Conservation (phyloP, 2,329 filamentous ascomycete genomes). For the Ophiostoma populinum region DNA sequence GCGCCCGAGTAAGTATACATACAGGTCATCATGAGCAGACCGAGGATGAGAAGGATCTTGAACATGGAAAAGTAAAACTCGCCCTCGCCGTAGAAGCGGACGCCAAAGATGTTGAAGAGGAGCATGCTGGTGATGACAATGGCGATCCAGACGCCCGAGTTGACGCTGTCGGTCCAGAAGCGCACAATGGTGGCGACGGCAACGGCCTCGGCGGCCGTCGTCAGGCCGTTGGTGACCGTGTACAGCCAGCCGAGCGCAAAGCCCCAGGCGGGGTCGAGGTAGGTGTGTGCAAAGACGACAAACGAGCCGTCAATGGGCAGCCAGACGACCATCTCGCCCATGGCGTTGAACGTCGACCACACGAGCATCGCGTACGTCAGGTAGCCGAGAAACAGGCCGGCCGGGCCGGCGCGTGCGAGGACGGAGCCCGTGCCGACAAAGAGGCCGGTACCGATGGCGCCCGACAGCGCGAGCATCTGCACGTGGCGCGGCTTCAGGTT, state of each 20-base stretch:
- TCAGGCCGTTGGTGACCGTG: too few relatives aligned
- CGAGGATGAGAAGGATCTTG: slow-evolving; percentile 30
- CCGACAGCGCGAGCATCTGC: too few relatives aligned
- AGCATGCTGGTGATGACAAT: slow-evolving; percentile 20
- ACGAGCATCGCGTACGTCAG: slow-evolving; percentile 39
- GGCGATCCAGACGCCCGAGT: slow-evolving; percentile 22
- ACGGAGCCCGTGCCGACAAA: slow-evolving; percentile 52
- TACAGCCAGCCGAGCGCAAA: slow-evolving; percentile 39
- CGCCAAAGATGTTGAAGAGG: slow-evolving; percentile 16
- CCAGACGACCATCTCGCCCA: slow-evolving; percentile 41
- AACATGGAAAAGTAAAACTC: slow-evolving; percentile 14
- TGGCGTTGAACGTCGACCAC: slow-evolving; percentile 38
- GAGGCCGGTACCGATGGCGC: slow-evolving; percentile 38
- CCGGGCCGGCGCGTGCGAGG: slow-evolving; percentile 42
- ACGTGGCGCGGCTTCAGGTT: too few relatives aligned
- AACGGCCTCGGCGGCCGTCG: too few relatives aligned
- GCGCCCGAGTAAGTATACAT: too few relatives aligned
- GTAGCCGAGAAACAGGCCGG: slow-evolving; percentile 30
- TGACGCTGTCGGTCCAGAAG: slow-evolving; percentile 22
- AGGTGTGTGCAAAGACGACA: slow-evolving; percentile 40
- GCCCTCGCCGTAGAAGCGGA: slow-evolving; percentile 12
- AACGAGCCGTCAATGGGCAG: slow-evolving; percentile 46
- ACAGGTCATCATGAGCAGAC: slow-evolving; percentile 32
- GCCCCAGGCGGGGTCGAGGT: slow-evolving; percentile 41
- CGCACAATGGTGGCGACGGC: too few relatives aligned